phyloP scores from a whole-genome alignment of 768 basidiomycete genomes.

The Saitozyma podzolica region DNA sequence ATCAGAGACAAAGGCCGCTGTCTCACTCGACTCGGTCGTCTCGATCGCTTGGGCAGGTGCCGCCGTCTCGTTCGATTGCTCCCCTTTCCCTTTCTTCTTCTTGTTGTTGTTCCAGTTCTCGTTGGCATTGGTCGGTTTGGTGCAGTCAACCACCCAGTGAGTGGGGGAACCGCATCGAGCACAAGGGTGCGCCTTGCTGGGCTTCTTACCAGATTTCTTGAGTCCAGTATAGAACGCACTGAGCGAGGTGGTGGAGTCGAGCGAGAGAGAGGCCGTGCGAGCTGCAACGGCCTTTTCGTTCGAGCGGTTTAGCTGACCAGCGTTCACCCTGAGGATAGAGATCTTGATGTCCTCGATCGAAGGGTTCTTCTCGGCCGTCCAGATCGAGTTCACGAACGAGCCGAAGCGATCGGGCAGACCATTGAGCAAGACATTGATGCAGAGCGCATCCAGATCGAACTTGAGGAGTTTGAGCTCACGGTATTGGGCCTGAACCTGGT shows the following conservation, averaged over 20 bases:
- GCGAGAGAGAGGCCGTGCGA: constrained; percentile 3
- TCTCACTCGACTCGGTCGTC: not conserved
- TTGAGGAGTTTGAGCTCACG: constrained; percentile 11
- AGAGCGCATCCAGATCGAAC: constrained; percentile 9
- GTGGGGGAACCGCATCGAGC: constrained; percentile 9
- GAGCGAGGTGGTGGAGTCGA: constrained; percentile 1
- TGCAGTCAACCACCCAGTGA: constrained; percentile 11
- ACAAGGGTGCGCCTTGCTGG: constrained; percentile 11
- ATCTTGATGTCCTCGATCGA: constrained; percentile 5
- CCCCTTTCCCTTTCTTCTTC: not conserved
- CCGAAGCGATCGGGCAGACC: constrained; percentile 13
- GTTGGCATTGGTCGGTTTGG: not conserved
- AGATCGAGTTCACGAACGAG: constrained; percentile 5
- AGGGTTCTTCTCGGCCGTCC: constrained; percentile 6
- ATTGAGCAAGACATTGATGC: constrained; percentile 12
- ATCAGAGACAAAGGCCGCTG: constrained; percentile 5
- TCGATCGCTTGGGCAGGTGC: not conserved
- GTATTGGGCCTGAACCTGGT: constrained; percentile 7
- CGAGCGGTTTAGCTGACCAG: constrained; percentile 5
- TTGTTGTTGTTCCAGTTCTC: not conserved
- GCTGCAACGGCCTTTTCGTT: constrained; percentile 7
- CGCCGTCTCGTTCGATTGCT: not conserved
- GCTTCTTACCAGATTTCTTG: constrained; percentile 9
- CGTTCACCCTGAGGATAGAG: constrained; percentile 8
- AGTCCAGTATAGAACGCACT: constrained; percentile 8